Conservation (phyloP, 1,139 yeast species). For the Kodamaea ohmeri region DNA sequence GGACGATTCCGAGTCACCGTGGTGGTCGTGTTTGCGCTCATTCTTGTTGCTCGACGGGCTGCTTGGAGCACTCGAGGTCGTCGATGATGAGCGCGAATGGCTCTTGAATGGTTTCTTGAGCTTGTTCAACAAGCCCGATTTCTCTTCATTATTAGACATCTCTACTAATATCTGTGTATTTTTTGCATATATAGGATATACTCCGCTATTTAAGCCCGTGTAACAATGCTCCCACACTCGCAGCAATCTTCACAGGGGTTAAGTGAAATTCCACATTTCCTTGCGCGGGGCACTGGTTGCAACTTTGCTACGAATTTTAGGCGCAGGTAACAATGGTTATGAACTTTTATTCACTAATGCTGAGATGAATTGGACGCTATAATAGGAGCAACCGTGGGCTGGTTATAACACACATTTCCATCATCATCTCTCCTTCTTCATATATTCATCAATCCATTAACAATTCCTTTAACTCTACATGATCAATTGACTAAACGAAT, state of each 20-base stretch:
- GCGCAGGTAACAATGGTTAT: neutral
- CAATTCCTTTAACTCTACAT: no score
- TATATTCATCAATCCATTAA: no score
- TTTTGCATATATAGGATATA: neutral
- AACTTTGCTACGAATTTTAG: constrained; percentile 1
- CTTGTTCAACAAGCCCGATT: constrained; percentile 20
- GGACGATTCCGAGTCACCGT: neutral
- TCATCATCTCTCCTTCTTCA: no score
- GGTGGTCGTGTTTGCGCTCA: neutral
- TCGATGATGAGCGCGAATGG: constrained; percentile 21
- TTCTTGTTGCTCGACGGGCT: constrained; percentile 8
- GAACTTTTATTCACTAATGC: no score
- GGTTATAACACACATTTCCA: no score
- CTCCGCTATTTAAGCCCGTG: constrained; percentile 1
- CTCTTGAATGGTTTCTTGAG: constrained; percentile 30
- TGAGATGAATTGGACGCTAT: no score
- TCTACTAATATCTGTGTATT: no score
- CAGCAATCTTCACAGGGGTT: neutral
- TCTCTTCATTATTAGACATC: constrained; percentile 7
- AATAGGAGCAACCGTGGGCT: no score
- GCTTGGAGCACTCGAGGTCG: constrained; percentile 9
- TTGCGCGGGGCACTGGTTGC: constrained; percentile 5
- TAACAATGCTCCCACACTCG: neutral
- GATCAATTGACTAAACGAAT: no score
- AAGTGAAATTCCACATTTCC: neutral